Percentiles rank a stretch among this genome's conserved stretches.
These are phyloP conservation scores for Gentiana dahurica DNA, from an alignment of 257 asterid genomes.

Conservation along the genomic window DNA sequence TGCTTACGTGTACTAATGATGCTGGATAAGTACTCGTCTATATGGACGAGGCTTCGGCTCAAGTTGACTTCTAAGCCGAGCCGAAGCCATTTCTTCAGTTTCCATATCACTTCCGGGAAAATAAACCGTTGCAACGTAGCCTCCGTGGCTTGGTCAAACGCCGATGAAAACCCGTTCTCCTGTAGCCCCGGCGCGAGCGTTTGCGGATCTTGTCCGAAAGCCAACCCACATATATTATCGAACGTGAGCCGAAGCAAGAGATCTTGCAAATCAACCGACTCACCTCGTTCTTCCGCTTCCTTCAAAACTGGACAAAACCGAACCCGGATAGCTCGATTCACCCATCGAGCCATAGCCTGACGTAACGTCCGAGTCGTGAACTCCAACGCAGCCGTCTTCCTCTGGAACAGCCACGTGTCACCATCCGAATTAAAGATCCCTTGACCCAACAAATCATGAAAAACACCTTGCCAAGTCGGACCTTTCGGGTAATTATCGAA, in stretches of 20 bases:
- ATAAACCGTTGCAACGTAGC: slow-evolving; percentile 78
- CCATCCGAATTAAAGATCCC: slow-evolving; percentile 93
- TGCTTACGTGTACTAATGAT: slow-evolving; percentile 58
- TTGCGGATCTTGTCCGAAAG: slow-evolving; percentile 83
- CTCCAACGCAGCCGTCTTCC: slow-evolving; percentile 89
- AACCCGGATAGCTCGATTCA: slow-evolving; percentile 59
- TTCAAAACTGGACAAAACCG: slow-evolving; percentile 63
- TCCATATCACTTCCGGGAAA: slow-evolving; percentile 75
- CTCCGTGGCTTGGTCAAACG: slow-evolving; percentile 88
- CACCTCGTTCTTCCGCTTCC: slow-evolving; percentile 41
- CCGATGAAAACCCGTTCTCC: slow-evolving; percentile 58
- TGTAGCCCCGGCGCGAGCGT: slow-evolving; percentile 65
- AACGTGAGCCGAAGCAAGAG: slow-evolving; percentile 81
- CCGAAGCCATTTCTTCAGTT: slow-evolving; percentile 76
- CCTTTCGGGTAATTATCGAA: slow-evolving; percentile 93
- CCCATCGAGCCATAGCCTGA: slow-evolving; percentile 95
- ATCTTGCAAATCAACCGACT: slow-evolving; percentile 74
- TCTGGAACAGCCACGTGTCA: slow-evolving; percentile 83
- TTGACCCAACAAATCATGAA: slow-evolving; percentile 76
- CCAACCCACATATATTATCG: slow-evolving; percentile 86
- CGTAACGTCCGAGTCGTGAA: slow-evolving; percentile 79
- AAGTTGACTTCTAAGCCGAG: slow-evolving; percentile 79
- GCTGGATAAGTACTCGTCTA: slow-evolving; percentile 56
- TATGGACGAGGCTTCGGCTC: slow-evolving; percentile 61
- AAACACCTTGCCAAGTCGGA: slow-evolving; percentile 93